These are phyloP conservation scores for Penicillium polonicum DNA, from an alignment of 2,329 filamentous ascomycete species.

Conservation along the genomic window DNA sequence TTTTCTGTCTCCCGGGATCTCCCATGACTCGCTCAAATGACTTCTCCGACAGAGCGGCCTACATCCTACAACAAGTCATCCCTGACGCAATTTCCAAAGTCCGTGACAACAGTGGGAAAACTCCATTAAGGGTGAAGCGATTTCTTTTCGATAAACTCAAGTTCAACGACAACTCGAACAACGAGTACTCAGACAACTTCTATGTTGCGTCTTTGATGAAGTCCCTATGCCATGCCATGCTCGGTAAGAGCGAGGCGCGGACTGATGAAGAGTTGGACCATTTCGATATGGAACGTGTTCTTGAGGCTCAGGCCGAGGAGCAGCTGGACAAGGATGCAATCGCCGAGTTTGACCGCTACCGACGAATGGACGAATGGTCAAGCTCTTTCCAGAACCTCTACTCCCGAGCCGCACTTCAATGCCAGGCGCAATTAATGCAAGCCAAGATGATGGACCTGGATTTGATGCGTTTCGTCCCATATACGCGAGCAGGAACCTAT, in stretches of 20 bases:
- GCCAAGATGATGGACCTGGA: conserved; percentile 54
- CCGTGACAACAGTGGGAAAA: conserved; percentile 70
- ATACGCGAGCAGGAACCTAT: conserved; percentile 59
- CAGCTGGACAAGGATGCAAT: conserved; percentile 58
- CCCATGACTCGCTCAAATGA: conserved; percentile 85
- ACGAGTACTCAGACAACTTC: conserved; percentile 80
- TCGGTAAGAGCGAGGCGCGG: conserved; percentile 42
- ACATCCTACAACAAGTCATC: conserved; percentile 81
- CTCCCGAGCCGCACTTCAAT: conserved; percentile 61
- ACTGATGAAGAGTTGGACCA: conserved; percentile 44
- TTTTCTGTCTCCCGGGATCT: conserved; percentile 79
- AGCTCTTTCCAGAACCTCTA: conserved; percentile 65
- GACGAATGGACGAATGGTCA: conserved; percentile 66
- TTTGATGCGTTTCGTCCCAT: conserved; percentile 59
- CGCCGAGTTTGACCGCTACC: conserved; percentile 61
- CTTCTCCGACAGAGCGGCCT: conserved; percentile 81
- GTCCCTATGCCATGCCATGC: conserved; percentile 57
- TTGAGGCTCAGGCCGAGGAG: conserved; percentile 53
- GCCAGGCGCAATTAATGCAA: conserved; percentile 55
- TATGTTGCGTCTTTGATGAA: conserved; percentile 80
- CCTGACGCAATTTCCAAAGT: conserved; percentile 76
- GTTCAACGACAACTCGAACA: conserved; percentile 92
- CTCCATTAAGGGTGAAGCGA: conserved; percentile 72
- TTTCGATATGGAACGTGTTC: conserved; percentile 48
- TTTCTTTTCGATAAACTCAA: conserved; percentile 87